These are phyloP conservation scores for Macrophomina pseudophaseolina DNA, from an alignment of 2,329 filamentous ascomycete species.

Conservation along the genomic window DNA sequence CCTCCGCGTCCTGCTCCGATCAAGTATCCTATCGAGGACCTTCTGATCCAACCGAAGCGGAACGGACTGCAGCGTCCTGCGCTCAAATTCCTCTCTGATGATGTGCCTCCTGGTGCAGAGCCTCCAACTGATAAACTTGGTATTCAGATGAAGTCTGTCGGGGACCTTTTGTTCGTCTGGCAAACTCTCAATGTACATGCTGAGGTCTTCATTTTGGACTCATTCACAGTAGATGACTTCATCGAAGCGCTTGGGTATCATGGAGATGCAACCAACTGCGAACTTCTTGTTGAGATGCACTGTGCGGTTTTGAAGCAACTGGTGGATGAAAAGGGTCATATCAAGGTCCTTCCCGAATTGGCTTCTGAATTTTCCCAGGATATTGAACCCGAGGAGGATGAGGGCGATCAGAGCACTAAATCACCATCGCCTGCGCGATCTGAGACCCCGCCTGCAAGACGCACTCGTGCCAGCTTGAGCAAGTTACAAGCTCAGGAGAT, in stretches of 20 bases:
- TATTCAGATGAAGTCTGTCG: conserved; percentile 84
- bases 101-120: conserved; percentile 53
- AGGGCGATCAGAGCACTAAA: conserved; percentile 46
- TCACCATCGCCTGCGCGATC: conserved; percentile 50
- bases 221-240: conserved; percentile 97
- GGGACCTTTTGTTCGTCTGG: conserved; percentile 87
- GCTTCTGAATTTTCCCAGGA: conserved; percentile 44
- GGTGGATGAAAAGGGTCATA: conserved; percentile 77
- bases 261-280: conserved; percentile 74
- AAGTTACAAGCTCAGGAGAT: conserved; percentile 52
- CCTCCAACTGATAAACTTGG: conserved; percentile 51
- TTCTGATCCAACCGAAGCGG: conserved; percentile 74
- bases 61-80: conserved; percentile 71
- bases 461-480: conserved; percentile 83
- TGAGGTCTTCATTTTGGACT: conserved; percentile 90
- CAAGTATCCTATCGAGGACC: conserved; percentile 95
- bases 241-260: conserved; percentile 83
- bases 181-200: conserved; percentile 98
- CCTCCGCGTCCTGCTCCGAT: conserved; percentile 65
- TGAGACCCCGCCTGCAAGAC: conserved; percentile 71
- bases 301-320: conserved; percentile 89
- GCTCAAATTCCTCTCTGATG: conserved; percentile 76
- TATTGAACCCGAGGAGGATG: conserved; percentile 58
- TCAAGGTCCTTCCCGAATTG: conserved; percentile 81
- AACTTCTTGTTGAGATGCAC: conserved; percentile 88